Conservation (phyloP, 768 basidiomycete genomes). For the Sutorius australiensis region DNA sequence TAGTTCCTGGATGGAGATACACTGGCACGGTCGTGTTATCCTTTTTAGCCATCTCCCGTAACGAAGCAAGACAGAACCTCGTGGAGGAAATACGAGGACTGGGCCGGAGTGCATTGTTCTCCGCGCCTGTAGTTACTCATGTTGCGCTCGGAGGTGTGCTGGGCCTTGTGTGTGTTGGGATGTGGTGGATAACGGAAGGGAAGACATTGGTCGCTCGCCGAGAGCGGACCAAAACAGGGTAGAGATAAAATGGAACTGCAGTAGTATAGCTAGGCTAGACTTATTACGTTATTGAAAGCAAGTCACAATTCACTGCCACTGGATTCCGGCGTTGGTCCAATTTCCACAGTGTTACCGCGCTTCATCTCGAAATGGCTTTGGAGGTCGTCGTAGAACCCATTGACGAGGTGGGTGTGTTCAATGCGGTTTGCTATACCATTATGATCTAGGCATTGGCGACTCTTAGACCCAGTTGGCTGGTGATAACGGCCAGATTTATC, state of each 20-base stretch:
- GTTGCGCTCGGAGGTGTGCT: slow-evolving; percentile 25
- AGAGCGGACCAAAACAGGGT: slow-evolving; percentile 20
- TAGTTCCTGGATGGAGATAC: slow-evolving; percentile 29
- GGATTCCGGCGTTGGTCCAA: not conserved
- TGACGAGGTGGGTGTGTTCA: slow-evolving; percentile 29
- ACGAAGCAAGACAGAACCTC: slow-evolving; percentile 16
- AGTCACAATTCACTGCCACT: slow-evolving; percentile 18
- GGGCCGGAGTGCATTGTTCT: slow-evolving; percentile 22
- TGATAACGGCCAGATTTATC: slow-evolving; percentile 77
- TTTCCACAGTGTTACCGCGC: not conserved
- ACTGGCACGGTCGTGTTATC: slow-evolving; percentile 21
- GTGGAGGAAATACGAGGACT: slow-evolving; percentile 9
- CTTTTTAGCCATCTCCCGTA: slow-evolving; percentile 17
- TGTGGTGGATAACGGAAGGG: slow-evolving; percentile 32
- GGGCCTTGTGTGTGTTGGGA: slow-evolving; percentile 23
- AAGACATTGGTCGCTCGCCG: slow-evolving; percentile 17
- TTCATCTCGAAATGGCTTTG: slow-evolving; percentile 21
- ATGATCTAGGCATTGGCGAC: slow-evolving; percentile 13
- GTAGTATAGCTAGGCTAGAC: not conserved
- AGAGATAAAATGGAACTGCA: not conserved
- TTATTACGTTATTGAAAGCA: not conserved
- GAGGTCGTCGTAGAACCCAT: slow-evolving; percentile 27
- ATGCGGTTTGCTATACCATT: not conserved
- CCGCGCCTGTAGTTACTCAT: slow-evolving; percentile 19
- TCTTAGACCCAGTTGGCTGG: slow-evolving; percentile 60